Conservation (phyloP, 2,329 filamentous ascomycete species). For the Venturia effusa region DNA sequence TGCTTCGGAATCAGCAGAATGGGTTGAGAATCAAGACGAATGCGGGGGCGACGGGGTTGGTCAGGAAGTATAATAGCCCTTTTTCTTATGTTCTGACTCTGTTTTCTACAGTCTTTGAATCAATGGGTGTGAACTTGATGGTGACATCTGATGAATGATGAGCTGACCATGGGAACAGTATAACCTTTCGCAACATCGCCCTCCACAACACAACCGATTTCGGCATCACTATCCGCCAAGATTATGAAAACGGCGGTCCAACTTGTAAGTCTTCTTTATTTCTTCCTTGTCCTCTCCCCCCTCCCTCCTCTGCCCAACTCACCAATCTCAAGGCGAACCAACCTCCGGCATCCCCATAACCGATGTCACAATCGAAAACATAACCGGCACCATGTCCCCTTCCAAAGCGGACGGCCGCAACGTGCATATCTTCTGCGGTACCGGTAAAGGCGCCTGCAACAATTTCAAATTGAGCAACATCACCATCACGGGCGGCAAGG, state of each 20-base stretch:
- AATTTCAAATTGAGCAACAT: conserved; percentile 44
- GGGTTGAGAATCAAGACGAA: conserved; percentile 50
- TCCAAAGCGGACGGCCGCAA: conserved; percentile 21
- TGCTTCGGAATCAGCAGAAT: conserved; percentile 36
- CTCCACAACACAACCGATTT: conserved; percentile 35
- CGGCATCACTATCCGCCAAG: conserved; percentile 41
- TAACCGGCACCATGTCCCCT: conserved; percentile 32
- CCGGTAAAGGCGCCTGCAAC: conserved; percentile 32
- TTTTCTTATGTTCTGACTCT: too few species aligned
- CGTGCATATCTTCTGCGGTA: conserved; percentile 44
- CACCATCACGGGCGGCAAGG: conserved; percentile 41
- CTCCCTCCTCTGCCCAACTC: conserved; percentile 12
- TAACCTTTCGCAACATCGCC: conserved; percentile 37
- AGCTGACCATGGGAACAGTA: conserved; percentile 37
- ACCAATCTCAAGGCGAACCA: conserved; percentile 33
- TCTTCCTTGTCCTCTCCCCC: too few species aligned
- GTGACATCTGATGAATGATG: neutral
- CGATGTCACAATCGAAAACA: conserved; percentile 34
- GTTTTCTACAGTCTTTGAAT: neutral
- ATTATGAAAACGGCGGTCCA: conserved; percentile 38
- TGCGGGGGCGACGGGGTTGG: conserved; percentile 39
- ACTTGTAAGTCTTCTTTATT: conserved; percentile 26
- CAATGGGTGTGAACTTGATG: neutral
- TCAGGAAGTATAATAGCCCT: conserved; percentile 29
- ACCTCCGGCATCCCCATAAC: conserved; percentile 37